Evolutionary conservation across 2,329 filamentous ascomycete species (phyloP).

Genomic region (Ophiostoma sp.): DNA sequence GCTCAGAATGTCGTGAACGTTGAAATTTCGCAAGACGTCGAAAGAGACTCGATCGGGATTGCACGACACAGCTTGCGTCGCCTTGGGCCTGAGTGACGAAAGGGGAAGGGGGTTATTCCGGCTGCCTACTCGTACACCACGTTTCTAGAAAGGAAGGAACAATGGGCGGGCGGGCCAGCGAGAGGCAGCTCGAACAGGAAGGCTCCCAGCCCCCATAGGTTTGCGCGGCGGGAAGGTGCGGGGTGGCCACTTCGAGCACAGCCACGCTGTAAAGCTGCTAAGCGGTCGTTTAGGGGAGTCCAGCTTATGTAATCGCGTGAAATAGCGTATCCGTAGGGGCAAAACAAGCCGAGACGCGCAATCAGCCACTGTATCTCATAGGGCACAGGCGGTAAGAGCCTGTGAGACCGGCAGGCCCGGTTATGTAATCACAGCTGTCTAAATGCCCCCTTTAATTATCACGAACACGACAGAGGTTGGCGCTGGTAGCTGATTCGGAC

Average conservation of each 20-base stretch:
- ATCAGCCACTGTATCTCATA: not conserved
- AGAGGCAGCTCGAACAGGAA: not conserved
- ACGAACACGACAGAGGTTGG: too few species aligned
- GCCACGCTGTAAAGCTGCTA: slow-evolving; percentile 13
- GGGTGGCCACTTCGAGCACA: slow-evolving; percentile 17
- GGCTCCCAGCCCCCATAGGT: slow-evolving; percentile 6
- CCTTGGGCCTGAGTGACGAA: not conserved
- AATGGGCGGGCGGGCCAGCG: not conserved
- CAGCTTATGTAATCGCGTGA: not conserved
- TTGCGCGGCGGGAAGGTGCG: slow-evolving; percentile 15
- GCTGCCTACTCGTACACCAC: slow-evolving; percentile 17
- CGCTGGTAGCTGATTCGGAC: too few species aligned
- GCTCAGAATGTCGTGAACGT: not conserved
- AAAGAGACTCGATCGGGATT: not conserved
- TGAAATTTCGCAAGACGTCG: not conserved
- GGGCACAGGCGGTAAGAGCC: not conserved
- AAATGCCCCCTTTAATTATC: too few species aligned
- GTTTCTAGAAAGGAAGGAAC: slow-evolving; percentile 12
- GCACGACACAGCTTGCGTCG: not conserved
- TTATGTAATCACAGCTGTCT: too few species aligned
- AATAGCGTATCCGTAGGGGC: slow-evolving; percentile 1
- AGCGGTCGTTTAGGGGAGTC: not conserved
- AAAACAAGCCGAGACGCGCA: not conserved
- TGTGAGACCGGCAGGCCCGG: too few species aligned
- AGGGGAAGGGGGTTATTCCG: slow-evolving; percentile 19